Evolutionary conservation across 495 filamentous ascomycete species (phyloP), one percentile per base, ranked within the genome.

Genomic region (Amorphotheca resinae): DNA sequence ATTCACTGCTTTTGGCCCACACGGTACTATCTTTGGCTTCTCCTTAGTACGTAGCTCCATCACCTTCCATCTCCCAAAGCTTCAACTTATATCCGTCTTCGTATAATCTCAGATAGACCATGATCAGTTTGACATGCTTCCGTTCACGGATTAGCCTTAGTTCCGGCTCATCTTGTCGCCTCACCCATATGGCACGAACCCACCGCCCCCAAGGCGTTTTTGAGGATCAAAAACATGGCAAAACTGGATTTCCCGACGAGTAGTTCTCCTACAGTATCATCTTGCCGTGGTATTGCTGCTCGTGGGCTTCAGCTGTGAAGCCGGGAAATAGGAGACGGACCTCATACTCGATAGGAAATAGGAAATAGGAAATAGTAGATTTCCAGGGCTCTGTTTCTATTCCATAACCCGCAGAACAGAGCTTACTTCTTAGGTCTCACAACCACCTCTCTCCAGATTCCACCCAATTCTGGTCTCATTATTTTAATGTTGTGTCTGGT

Each of bases 1-100:
- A 1, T 33, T n/a, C 46, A 8, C 45, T 53, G 38, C 31, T 42
- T 25, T 20, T 21, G 41, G 49, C 46, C 17, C 20, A 22, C 4
- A 39, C 23, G 0, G 28, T 26, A 7, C 16, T 7, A 1, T 21
- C 23, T 6, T 15, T 44, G 14, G 33, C 22, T 14, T 34, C 23
- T n/a, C 33, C 35, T 3, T 18, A 8, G 26, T 9, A 16, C 20
- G 21, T 1, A 4, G 22, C 4, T 25, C 26, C 16, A 2, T 12
- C 23, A 3, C 34, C 14, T 25, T 48, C 41, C 28, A 48, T 52
- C 7, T 22, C 17, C 7, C 49, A 44, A 34, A 37, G 48, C 21
- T 3, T 33, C n/a, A 18, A 12, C 28, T 52, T 41, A 17, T 37
- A 52, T 1, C n/a, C 22, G 0, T 20, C 1, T 9, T 36, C 26